Conservation (phyloP, 257 asterid genomes). For the Gynochthodes officinalis region DNA sequence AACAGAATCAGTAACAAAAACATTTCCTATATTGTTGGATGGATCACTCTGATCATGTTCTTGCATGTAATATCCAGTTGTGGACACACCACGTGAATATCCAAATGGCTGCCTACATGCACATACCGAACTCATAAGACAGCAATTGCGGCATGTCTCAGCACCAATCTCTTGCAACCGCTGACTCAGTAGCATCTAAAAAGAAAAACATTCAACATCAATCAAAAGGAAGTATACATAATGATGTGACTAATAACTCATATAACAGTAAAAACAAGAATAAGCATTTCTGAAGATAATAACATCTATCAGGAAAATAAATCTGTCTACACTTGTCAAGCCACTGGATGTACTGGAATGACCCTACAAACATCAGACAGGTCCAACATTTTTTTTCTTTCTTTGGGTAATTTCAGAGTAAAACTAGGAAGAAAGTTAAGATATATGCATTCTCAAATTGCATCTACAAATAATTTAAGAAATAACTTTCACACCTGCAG, state of each 20-base stretch:
- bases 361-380: not conserved
- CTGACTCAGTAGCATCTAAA: constrained; percentile 90
- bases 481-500: constrained; percentile 61
- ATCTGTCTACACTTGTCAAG: not conserved
- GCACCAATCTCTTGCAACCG: constrained; percentile 87
- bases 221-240: constrained; percentile 12
- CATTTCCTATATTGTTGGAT: constrained; percentile 58
- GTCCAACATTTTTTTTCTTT: not conserved
- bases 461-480: constrained; percentile 8
- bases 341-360: not conserved
- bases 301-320: not conserved
- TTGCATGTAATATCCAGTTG: constrained; percentile 66
- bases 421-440: constrained; percentile 1
- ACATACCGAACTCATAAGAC: constrained; percentile 63
- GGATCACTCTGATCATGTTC: constrained; percentile 60
- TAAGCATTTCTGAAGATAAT: not conserved
- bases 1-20: constrained; percentile 61
- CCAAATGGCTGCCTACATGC: constrained; percentile 79
- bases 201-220: constrained; percentile 20
- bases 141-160: constrained; percentile 85
- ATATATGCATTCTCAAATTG: not conserved
- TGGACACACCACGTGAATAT: constrained; percentile 52
- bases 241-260: not conserved
- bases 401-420: not conserved
- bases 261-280: not conserved